Percentiles rank a stretch among this genome's conserved stretches.
phyloP scores from a whole-genome alignment of 768 basidiomycete species.

The Porphyrellus cyaneotinctus region DNA sequence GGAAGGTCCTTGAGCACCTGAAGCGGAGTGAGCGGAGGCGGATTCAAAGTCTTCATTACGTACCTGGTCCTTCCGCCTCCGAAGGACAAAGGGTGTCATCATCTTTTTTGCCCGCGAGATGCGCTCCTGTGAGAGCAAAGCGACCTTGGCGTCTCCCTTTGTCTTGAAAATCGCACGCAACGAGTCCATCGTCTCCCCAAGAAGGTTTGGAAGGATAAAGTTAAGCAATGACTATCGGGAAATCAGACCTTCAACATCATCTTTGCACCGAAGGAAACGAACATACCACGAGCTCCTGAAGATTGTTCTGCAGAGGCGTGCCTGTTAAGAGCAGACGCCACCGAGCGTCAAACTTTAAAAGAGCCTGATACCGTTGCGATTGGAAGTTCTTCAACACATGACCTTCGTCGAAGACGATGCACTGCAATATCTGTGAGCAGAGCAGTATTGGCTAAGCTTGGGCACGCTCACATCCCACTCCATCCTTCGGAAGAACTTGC shows the following conservation, averaged over 20 bases:
- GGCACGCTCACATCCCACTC: constrained; percentile 80
- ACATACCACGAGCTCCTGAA: constrained; percentile 84
- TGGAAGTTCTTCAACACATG: constrained; percentile 97
- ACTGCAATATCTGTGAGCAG: constrained; percentile 42
- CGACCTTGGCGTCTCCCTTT: constrained; percentile 86
- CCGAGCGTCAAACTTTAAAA: constrained; percentile 77
- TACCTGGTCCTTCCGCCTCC: constrained; percentile 94
- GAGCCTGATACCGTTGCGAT: constrained; percentile 89
- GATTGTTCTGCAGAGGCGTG: constrained; percentile 89
- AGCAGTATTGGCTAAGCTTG: neutral
- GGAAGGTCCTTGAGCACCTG: constrained; percentile 93
- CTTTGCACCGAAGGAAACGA: neutral
- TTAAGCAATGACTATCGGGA: constrained; percentile 82
- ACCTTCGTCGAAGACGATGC: constrained; percentile 94
- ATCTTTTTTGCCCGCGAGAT: constrained; percentile 96
- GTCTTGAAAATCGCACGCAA: constrained; percentile 96
- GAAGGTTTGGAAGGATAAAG: constrained; percentile 92
- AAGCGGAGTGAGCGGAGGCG: neutral
- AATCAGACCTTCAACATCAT: constrained; percentile 6
- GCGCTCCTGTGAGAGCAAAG: constrained; percentile 86
- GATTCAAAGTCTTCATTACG: constrained; percentile 7
- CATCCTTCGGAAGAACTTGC: constrained; percentile 88
- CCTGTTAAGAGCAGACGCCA: constrained; percentile 95
- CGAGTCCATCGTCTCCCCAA: constrained; percentile 69
- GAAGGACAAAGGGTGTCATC: constrained; percentile 98